Percentiles rank a stretch among this genome's conserved stretches.
Conservation (phyloP, 129 eudicot species). For the Oenanthe sinensis region DNA sequence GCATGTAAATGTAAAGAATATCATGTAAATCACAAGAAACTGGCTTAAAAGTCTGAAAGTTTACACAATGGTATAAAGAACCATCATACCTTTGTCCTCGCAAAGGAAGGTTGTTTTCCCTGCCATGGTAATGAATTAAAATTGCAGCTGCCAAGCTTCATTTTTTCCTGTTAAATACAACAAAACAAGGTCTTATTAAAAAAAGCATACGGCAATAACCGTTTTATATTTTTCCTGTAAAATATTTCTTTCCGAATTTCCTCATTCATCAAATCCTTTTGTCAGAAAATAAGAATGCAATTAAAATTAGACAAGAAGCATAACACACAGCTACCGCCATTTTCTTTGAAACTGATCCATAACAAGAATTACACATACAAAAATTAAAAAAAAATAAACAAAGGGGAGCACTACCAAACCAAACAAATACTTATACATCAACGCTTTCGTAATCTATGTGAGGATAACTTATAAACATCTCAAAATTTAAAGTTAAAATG, state of each 20-base stretch:
- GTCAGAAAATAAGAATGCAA: not conserved
- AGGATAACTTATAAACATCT: too few species aligned
- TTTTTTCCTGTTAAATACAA: conserved; percentile 32
- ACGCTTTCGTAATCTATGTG: too few species aligned
- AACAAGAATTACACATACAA: not conserved
- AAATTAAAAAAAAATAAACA: too few species aligned
- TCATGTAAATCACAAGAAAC: not conserved
- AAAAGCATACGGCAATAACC: not conserved
- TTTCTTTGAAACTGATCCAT: not conserved
- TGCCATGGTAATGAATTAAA: conserved; percentile 26
- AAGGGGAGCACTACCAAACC: not conserved
- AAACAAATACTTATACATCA: not conserved
- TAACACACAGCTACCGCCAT: too few species aligned
- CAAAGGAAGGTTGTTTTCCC: conserved; percentile 23
- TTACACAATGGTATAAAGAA: not conserved
- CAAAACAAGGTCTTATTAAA: not conserved
- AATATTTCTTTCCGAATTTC: not conserved
- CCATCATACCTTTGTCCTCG: conserved; percentile 41
- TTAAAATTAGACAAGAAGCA: not conserved
- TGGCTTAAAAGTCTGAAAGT: not conserved
- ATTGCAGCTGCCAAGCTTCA: conserved; percentile 33
- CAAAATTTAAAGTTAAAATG: too few species aligned
- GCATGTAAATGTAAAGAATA: not conserved
- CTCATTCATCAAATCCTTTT: not conserved
- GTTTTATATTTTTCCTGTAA: not conserved